Conservation (phyloP, 768 basidiomycete genomes). For the Podaxis sp. region DNA sequence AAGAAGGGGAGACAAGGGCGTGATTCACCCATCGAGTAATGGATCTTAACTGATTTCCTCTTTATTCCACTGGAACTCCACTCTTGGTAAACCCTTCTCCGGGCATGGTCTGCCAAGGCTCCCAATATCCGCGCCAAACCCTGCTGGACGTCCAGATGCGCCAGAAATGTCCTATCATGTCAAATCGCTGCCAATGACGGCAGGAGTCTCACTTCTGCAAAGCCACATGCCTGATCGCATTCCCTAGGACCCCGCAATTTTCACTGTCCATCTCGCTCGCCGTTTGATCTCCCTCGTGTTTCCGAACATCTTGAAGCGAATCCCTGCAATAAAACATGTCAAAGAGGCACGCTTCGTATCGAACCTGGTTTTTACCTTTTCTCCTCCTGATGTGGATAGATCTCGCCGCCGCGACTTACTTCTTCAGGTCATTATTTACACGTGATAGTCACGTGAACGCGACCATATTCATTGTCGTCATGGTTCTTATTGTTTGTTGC, state of each 20-base stretch:
- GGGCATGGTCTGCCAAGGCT: not conserved
- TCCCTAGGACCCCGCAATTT: not conserved
- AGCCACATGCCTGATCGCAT: constrained; percentile 9
- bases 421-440: not conserved
- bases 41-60: constrained; percentile 5
- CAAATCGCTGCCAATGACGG: constrained; percentile 7
- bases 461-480: not conserved
- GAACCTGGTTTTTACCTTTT: not conserved
- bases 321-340: not conserved
- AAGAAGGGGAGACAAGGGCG: constrained; percentile 4
- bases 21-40: constrained; percentile 6
- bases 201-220: constrained; percentile 9
- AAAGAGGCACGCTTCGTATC: not conserved
- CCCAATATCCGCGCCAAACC: not conserved
- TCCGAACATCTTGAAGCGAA: not conserved
- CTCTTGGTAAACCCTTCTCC: constrained; percentile 1
- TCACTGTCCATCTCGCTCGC: not conserved
- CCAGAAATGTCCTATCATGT: constrained; percentile 9
- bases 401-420: not conserved
- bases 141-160: not conserved
- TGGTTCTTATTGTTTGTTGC: not conserved
- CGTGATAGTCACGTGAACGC: not conserved
- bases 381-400: not conserved
- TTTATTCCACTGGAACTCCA: not conserved
- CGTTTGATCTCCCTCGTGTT: not conserved